These are phyloP conservation scores for Gastrodia elata DNA, from an alignment of 106 monocot species.

Conservation along the genomic window DNA sequence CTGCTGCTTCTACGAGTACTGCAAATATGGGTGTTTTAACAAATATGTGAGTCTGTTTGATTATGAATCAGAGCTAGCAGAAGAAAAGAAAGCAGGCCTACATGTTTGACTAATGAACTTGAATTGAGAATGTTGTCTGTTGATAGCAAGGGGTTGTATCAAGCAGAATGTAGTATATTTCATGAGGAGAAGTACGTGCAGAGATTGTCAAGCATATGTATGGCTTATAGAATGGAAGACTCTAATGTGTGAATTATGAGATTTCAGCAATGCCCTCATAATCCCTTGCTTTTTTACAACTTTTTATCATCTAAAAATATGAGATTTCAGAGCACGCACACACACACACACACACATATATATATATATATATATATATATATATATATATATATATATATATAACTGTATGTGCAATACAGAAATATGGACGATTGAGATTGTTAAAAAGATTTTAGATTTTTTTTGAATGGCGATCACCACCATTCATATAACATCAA, in stretches of 20 bases:
- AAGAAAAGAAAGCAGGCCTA: background rate
- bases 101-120: background rate
- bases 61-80: background rate
- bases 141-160: background rate
- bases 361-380: no score
- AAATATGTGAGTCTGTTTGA: background rate
- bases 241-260: background rate
- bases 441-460: no score
- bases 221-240: background rate
- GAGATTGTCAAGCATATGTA: background rate
- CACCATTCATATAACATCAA: no score
- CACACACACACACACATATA: no score
- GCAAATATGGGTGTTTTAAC: background rate
- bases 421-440: no score
- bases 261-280: background rate
- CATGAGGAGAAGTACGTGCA: background rate
- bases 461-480: no score
- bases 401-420: no score
- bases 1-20: slow-evolving; percentile 50
- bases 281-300: no score
- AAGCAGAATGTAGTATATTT: background rate
- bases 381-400: no score
- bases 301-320: no score
- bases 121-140: background rate
- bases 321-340: no score